These are phyloP conservation scores for Lathyrus oleraceus DNA, from an alignment of 306 rosid species.

Conservation along the genomic window DNA sequence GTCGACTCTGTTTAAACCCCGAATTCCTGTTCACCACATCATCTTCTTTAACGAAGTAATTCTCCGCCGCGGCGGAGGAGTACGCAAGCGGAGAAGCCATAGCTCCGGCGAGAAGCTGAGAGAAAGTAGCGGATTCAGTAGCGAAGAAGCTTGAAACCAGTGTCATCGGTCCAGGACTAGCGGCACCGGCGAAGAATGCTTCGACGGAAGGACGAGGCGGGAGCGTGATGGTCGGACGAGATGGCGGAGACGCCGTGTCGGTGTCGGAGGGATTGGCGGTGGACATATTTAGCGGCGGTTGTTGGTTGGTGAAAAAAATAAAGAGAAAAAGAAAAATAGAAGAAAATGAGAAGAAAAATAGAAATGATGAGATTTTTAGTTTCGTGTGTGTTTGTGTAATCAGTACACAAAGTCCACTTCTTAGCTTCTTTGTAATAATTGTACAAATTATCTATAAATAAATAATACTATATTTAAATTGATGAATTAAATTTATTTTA, in stretches of 20 bases:
- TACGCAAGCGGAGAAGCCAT: constrained; percentile 88
- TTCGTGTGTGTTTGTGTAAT: background rate
- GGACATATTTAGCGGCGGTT: constrained; percentile 41
- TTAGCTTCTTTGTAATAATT: no score
- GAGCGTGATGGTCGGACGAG: constrained; percentile 74
- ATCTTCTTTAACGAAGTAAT: constrained; percentile 40
- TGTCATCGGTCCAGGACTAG: constrained; percentile 97
- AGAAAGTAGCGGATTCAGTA: constrained; percentile 50
- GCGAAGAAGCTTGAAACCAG: constrained; percentile 85
- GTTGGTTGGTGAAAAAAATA: background rate
- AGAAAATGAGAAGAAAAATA: background rate
- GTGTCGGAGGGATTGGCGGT: constrained; percentile 2
- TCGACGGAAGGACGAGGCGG: constrained; percentile 90
- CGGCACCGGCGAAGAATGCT: constrained; percentile 67
- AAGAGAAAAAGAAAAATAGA: background rate
- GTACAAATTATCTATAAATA: no score
- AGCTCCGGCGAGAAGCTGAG: constrained; percentile 97
- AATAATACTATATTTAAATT: no score
- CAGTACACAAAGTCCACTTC: no score
- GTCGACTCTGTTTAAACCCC: constrained; percentile 83
- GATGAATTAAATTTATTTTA: no score
- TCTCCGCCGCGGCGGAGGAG: constrained; percentile 28
- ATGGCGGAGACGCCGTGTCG: constrained; percentile 35
- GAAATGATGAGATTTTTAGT: constrained; percentile 3
- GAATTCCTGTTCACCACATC: constrained; percentile 44